Conservation (phyloP, 1,139 yeast genomes). For the Kluyveromyces sp. region DNA sequence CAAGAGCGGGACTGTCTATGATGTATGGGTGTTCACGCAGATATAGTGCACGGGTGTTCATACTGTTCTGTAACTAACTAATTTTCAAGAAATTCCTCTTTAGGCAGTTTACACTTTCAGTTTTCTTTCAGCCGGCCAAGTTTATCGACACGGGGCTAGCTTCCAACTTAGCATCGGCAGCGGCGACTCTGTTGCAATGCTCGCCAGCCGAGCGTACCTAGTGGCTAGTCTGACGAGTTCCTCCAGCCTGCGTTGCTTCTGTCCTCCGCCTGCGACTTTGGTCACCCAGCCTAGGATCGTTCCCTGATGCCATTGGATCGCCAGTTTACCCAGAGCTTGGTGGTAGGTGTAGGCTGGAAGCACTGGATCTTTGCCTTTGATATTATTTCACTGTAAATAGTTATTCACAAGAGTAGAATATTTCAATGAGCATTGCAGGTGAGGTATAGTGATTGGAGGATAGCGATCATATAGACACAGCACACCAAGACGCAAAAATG, state of each 20-base stretch:
- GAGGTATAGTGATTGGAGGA: not conserved
- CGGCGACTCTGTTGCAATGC: no score
- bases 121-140: no score
- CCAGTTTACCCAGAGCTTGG: no score
- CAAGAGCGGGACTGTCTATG: not conserved
- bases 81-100: no score
- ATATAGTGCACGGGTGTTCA: not conserved
- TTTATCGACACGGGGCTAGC: no score
- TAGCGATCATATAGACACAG: not conserved
- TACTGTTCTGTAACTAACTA: not conserved
- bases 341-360: not conserved
- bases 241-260: not conserved
- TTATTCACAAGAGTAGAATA: not conserved
- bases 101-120: no score
- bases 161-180: no score
- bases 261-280: not conserved
- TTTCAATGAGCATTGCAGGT: constrained; percentile 1
- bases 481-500: constrained; percentile 33
- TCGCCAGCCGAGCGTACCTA: no score
- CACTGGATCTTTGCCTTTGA: not conserved
- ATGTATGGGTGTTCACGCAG: not conserved
- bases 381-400: not conserved
- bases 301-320: no score
- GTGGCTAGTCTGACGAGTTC: no score
- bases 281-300: constrained; percentile 1